Conservation (phyloP, 805 yeast species). For the Ogataea degrootiae region DNA sequence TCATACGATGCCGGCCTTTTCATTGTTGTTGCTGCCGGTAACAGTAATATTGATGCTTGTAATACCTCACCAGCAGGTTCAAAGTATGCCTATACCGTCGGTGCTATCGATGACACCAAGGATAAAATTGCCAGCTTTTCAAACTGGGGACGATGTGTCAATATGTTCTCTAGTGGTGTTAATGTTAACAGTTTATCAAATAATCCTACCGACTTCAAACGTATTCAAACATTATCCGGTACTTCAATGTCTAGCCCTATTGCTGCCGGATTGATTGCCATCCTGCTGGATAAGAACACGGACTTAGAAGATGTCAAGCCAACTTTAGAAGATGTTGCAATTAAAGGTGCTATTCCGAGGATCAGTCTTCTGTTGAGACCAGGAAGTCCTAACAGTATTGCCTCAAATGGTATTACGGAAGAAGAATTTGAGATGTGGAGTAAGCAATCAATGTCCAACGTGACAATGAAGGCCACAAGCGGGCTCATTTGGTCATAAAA, state of each 20-base stretch:
- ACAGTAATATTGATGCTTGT: constrained; percentile 74
- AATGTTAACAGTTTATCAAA: constrained; percentile 53
- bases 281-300: constrained; percentile 49
- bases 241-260: constrained; percentile 81
- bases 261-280: constrained; percentile 62
- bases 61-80: constrained; percentile 84
- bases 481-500: no score
- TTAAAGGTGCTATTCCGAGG: constrained; percentile 43
- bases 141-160: constrained; percentile 94
- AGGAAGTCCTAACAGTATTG: constrained; percentile 59
- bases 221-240: constrained; percentile 49
- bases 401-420: constrained; percentile 25
- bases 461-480: no score
- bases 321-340: constrained; percentile 40
- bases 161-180: constrained; percentile 80
- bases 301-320: constrained; percentile 36
- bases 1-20: constrained; percentile 70
- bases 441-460: no score
- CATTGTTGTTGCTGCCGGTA: constrained; percentile 84
- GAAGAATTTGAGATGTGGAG: constrained; percentile 2
- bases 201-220: constrained; percentile 13
- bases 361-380: constrained; percentile 41
- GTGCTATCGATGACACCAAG: constrained; percentile 75
- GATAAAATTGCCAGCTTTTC: constrained; percentile 73
- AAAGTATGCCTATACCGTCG: constrained; percentile 67